Conservation (phyloP, 2,329 filamentous ascomycete genomes). For the Trichophyton mentagrophytes region DNA sequence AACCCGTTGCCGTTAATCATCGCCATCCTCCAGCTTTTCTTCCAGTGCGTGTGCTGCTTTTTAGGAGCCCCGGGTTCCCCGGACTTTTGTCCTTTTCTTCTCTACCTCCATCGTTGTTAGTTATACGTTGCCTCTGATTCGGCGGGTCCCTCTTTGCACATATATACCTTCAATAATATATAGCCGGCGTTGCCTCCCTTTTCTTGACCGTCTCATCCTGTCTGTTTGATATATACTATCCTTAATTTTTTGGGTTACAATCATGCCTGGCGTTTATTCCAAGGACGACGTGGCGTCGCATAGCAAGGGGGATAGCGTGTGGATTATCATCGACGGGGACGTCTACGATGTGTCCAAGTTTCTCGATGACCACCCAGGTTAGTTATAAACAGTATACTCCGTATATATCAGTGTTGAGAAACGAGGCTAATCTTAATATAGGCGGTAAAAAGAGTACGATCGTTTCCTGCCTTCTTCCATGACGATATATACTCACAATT, state of each 20-base stretch:
- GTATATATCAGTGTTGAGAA: not conserved
- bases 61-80: not conserved
- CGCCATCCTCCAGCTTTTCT: not conserved
- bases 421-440: slow-evolving; percentile 3
- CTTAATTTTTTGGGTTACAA: slow-evolving; percentile 14
- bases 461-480: not conserved
- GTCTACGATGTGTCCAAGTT: slow-evolving; percentile 16
- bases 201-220: not conserved
- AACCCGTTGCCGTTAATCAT: not conserved
- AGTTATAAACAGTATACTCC: not conserved
- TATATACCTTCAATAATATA: not conserved
- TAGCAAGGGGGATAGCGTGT: slow-evolving; percentile 29
- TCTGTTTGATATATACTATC: not conserved
- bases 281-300: slow-evolving; percentile 78
- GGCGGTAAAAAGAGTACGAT: slow-evolving; percentile 13
- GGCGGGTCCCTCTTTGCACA: not conserved
- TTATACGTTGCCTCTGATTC: not conserved
- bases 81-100: not conserved
- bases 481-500: slow-evolving; percentile 9
- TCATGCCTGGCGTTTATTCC: slow-evolving; percentile 80
- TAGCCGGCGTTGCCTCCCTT: not conserved
- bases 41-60: not conserved
- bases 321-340: slow-evolving; percentile 15
- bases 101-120: not conserved
- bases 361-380: slow-evolving; percentile 16